Conservation (phyloP, 164 flowering plant genomes). For the Buxus sempervirens region DNA sequence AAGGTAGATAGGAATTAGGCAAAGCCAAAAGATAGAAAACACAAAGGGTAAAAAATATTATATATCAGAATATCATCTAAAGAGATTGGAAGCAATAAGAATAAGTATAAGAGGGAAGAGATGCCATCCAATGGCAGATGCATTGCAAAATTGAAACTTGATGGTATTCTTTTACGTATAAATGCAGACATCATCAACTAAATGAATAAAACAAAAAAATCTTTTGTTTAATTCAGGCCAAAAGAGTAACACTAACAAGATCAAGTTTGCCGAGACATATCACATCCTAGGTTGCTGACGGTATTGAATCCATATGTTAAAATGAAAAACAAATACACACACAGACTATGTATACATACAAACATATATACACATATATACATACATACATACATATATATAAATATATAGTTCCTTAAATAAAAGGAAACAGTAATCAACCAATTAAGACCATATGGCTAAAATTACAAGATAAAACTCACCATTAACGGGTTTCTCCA, state of each 20-base stretch:
- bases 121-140: background rate
- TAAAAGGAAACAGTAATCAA: background rate
- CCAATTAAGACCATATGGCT: background rate
- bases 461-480: constrained; percentile 17
- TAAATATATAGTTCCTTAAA: background rate
- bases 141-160: background rate
- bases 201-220: too few species aligned
- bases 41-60: background rate
- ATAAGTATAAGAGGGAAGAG: background rate
- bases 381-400: background rate
- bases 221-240: too few species aligned
- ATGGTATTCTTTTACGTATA: background rate
- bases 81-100: background rate
- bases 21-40: background rate
- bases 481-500: constrained; percentile 98
- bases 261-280: too few species aligned
- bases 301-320: background rate
- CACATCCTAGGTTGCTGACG: too few species aligned
- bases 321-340: background rate
- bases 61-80: background rate
- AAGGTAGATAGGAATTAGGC: background rate
- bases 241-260: too few species aligned
- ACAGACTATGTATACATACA: too few species aligned
- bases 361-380: too few species aligned
- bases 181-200: background rate